Evolutionary conservation across 495 filamentous ascomycete genomes (phyloP).

Genomic region (Hypoxylon perforatum): DNA sequence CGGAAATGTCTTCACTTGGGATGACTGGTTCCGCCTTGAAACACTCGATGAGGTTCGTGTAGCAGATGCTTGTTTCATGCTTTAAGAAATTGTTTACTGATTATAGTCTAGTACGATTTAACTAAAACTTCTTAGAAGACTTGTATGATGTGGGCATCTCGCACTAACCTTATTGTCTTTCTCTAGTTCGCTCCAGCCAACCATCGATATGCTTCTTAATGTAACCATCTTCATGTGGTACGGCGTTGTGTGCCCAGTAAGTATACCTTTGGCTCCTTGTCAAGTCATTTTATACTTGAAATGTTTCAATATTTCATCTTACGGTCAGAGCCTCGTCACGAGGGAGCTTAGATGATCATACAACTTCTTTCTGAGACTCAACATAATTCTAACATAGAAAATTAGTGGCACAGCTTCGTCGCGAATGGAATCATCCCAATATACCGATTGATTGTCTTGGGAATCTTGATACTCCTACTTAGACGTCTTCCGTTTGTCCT

Average conservation of each 20-base stretch:
- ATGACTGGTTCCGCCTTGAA: slow-evolving; percentile 91
- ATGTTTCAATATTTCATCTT: background rate
- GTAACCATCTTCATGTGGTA: slow-evolving; percentile 89
- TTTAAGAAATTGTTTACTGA: slow-evolving; percentile 10
- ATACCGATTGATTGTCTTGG: slow-evolving; percentile 79
- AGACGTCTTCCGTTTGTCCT: slow-evolving; percentile 83
- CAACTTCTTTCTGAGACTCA: background rate
- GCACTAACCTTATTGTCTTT: slow-evolving; percentile 13
- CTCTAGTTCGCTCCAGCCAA: slow-evolving; percentile 78
- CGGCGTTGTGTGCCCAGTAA: slow-evolving; percentile 79
- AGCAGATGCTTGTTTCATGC: background rate
- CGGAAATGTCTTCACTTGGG: slow-evolving; percentile 90
- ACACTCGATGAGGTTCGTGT: slow-evolving; percentile 76
- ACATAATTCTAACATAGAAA: slow-evolving; percentile 6
- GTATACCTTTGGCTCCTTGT: slow-evolving; percentile 7
- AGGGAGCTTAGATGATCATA: background rate
- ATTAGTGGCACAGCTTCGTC: slow-evolving; percentile 72
- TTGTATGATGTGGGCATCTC: too few species aligned
- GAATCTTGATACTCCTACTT: slow-evolving; percentile 82
- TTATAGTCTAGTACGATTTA: slow-evolving; percentile 15
- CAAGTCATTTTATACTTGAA: background rate
- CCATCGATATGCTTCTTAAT: slow-evolving; percentile 84
- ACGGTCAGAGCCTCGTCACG: too few species aligned
- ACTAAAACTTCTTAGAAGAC: background rate
- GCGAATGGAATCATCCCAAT: slow-evolving; percentile 78